Percentiles rank a stretch among this genome's conserved stretches.
Conservation (phyloP, 2,329 filamentous ascomycete species). For the Diaporthe sp. region DNA sequence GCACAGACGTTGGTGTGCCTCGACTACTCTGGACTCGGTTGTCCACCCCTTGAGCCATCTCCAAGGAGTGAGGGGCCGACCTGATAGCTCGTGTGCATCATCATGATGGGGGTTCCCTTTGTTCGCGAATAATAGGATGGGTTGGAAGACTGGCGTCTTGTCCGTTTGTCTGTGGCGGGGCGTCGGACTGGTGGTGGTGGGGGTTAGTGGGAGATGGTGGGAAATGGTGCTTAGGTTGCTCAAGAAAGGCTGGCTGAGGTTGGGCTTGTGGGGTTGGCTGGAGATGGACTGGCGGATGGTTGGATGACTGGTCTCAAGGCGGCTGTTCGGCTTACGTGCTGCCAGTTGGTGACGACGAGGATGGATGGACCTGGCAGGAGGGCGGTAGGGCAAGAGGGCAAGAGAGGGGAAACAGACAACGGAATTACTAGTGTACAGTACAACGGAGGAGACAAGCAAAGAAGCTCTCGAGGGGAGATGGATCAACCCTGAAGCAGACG, state of each 20-base stretch:
- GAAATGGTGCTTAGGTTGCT: not conserved
- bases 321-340: not conserved
- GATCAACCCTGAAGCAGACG: slow-evolving; percentile 12
- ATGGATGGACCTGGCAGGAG: not conserved
- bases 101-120: not conserved
- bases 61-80: not conserved
- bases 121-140: not conserved
- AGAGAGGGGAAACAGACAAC: not conserved
- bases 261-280: not conserved
- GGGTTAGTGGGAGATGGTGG: not conserved
- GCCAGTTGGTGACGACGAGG: not conserved
- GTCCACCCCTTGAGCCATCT: slow-evolving; percentile 12
- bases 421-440: not conserved
- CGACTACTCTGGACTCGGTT: too few relatives aligned
- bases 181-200: not conserved
- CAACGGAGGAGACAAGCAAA: not conserved
- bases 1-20: slow-evolving; percentile 20
- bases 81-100: not conserved
- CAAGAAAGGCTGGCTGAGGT: not conserved
- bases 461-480: not conserved
- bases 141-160: slow-evolving; percentile 9
- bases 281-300: too few relatives aligned
- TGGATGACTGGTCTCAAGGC: not conserved
- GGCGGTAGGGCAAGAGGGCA: too few relatives aligned
- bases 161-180: not conserved